phyloP scores from a whole-genome alignment of 2,329 filamentous ascomycete genomes.

The Tricladium varicosporioides region DNA sequence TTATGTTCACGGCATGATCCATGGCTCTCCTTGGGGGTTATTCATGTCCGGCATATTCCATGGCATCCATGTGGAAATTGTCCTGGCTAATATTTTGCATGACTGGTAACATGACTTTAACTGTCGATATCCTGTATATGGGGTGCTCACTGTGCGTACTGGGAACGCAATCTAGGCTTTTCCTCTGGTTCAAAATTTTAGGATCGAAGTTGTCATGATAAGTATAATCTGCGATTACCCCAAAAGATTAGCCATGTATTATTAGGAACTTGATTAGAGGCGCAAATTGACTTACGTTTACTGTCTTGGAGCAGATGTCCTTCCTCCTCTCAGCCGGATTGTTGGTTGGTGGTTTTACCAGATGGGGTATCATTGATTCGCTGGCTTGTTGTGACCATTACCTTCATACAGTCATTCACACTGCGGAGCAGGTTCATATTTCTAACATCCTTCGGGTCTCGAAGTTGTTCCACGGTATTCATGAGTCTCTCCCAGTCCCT shows the following conservation, averaged over 20 bases:
- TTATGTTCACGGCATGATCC: constrained; percentile 2
- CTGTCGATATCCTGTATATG: constrained; percentile 23
- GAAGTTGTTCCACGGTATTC: constrained; percentile 27
- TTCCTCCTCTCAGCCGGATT: constrained; percentile 26
- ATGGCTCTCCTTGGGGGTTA: neutral
- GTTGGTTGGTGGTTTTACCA: constrained; percentile 19
- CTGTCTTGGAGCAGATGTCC: neutral
- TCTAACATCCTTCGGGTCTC: constrained; percentile 26
- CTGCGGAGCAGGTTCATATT: constrained; percentile 27
- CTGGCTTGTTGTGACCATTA: constrained; percentile 31
- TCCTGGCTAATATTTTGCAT: constrained; percentile 25
- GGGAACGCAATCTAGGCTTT: constrained; percentile 22
- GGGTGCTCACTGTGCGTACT: constrained; percentile 16
- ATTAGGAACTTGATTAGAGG: too few relatives aligned
- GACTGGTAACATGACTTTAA: constrained; percentile 29
- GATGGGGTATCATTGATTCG: constrained; percentile 24
- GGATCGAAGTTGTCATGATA: constrained; percentile 4
- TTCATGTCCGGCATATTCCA: constrained; percentile 8
- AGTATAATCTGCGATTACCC: neutral
- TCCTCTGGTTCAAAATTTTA: constrained; percentile 2
- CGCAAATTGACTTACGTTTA: too few relatives aligned
- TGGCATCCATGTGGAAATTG: constrained; percentile 18
- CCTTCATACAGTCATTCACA: constrained; percentile 29
- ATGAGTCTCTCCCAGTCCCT: constrained; percentile 28
- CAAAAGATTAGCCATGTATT: too few relatives aligned